These are phyloP conservation scores for Luvunga scandens DNA, from an alignment of 345 rosid genomes.

Conservation along the genomic window DNA sequence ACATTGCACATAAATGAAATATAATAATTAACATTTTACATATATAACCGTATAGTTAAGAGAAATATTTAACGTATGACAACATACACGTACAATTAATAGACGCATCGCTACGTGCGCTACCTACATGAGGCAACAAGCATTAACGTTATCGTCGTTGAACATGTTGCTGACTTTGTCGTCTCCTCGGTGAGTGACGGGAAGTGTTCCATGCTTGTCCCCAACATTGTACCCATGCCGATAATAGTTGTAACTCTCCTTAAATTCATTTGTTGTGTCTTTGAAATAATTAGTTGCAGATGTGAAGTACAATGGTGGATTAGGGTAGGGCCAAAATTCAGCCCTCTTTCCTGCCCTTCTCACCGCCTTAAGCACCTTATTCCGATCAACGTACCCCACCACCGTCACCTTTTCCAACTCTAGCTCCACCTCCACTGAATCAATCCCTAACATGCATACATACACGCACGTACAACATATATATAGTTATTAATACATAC, in stretches of 20 bases:
- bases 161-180: conserved; percentile 92
- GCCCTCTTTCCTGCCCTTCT: conserved; percentile 91
- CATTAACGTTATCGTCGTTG: conserved; percentile 87
- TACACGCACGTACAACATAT: background rate
- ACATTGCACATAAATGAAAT: too few relatives aligned
- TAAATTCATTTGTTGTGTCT: conserved; percentile 80
- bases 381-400: conserved; percentile 80
- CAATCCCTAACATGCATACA: conserved; percentile 44
- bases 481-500: too few relatives aligned
- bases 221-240: conserved; percentile 74
- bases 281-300: conserved; percentile 52
- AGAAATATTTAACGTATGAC: too few relatives aligned
- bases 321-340: conserved; percentile 91
- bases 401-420: conserved; percentile 76
- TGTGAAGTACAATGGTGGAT: conserved; percentile 84
- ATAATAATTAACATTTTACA: too few relatives aligned
- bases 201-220: conserved; percentile 68
- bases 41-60: too few relatives aligned
- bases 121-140: conserved; percentile 72
- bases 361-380: conserved; percentile 79
- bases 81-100: too few relatives aligned
- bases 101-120: background rate
- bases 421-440: conserved; percentile 71
- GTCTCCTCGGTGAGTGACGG: conserved; percentile 68
- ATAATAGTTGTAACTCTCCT: conserved; percentile 81